Evolutionary conservation across 2,329 filamentous ascomycete species (phyloP).

Genomic region (Ophiostoma tasmaniense): DNA sequence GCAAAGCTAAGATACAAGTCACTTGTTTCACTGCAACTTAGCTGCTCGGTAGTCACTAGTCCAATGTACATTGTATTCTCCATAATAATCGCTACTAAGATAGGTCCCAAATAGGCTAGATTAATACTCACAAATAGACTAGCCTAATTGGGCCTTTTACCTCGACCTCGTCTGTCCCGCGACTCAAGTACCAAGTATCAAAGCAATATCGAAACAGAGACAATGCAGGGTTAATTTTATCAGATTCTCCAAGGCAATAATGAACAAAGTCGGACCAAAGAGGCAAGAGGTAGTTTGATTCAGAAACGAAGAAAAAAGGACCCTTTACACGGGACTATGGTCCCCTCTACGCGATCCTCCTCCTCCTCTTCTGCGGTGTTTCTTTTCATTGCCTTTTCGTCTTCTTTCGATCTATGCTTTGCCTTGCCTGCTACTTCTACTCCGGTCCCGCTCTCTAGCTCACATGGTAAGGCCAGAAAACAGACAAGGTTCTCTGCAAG

Average conservation of each 20-base stretch:
- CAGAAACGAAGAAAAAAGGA: background rate
- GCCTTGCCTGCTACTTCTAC: background rate
- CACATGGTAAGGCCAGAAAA: background rate
- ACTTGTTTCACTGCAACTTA: background rate
- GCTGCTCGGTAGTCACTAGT: background rate
- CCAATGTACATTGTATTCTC: background rate
- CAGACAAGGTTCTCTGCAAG: background rate
- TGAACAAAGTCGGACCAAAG: background rate
- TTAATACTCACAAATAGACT: background rate
- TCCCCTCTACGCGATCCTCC: background rate
- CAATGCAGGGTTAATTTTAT: constrained; percentile 4
- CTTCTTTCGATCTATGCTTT: background rate
- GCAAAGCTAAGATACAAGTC: background rate
- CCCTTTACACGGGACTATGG: background rate
- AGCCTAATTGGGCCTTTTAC: background rate
- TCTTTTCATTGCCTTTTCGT: background rate
- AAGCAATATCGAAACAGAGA: background rate
- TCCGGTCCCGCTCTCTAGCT: background rate
- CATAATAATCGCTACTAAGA: background rate
- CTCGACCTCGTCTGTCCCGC: background rate
- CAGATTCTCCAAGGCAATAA: constrained; percentile 1
- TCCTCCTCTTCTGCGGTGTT: background rate
- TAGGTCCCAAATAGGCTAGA: background rate
- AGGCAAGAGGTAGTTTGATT: background rate
- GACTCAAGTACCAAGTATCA: background rate